phyloP scores from a whole-genome alignment of 106 monocot species.

The Posidonia australis region DNA sequence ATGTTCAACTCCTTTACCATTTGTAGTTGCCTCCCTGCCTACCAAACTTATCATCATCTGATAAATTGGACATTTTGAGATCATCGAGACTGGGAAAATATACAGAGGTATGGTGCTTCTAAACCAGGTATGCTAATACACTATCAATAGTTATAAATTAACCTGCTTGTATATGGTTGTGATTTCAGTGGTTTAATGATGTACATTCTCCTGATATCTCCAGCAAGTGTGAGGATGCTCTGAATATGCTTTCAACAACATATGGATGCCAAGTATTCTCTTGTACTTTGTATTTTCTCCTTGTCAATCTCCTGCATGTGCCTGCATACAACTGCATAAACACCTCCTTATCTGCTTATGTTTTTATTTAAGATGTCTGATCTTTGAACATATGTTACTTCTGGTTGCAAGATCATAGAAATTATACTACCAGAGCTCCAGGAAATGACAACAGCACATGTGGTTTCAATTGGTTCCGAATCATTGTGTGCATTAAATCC shows the following conservation, averaged over 20 bases:
- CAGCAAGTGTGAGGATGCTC: conserved; percentile 55
- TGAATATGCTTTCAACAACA: conserved; percentile 51
- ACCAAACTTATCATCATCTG: conserved; percentile 56
- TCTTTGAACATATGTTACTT: not conserved
- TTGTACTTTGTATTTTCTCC: not conserved
- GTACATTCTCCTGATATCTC: conserved; percentile 68
- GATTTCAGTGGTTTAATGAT: conserved; percentile 95
- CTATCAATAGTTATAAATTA: not conserved
- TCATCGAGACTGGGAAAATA: conserved; percentile 79
- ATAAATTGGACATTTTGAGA: conserved; percentile 39
- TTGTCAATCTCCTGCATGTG: not conserved
- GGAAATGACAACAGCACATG: conserved; percentile 73
- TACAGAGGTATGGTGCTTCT: conserved; percentile 48
- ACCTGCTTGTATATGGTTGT: conserved; percentile 7
- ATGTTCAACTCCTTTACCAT: not conserved
- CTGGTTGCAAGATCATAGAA: conserved; percentile 45
- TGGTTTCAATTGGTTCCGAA: conserved; percentile 92
- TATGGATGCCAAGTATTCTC: conserved; percentile 71
- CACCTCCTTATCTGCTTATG: no score
- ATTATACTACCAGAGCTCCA: conserved; percentile 78
- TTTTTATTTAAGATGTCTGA: not conserved
- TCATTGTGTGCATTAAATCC: conserved; percentile 49
- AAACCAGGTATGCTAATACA: not conserved
- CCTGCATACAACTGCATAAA: not conserved
- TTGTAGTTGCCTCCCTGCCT: conserved; percentile 78